These are phyloP conservation scores for Phytopythium oedochilum DNA, from an alignment of 352 stramenopile species.

Conservation along the genomic window DNA sequence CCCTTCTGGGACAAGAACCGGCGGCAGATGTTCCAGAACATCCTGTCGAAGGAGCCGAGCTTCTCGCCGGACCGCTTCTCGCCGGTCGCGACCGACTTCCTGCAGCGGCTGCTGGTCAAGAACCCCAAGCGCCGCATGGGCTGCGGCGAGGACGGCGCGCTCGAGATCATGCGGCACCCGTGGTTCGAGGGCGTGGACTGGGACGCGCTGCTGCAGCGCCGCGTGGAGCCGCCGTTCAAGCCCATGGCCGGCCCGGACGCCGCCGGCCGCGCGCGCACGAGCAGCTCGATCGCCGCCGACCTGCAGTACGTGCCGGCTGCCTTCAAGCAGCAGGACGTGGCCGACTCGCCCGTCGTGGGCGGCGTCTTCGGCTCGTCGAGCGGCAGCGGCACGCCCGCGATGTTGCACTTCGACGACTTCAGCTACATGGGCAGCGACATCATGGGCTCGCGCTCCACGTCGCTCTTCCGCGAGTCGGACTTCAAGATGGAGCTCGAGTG, in stretches of 20 bases:
- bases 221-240: constrained; percentile 66
- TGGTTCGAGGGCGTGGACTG: constrained; percentile 81
- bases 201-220: constrained; percentile 60
- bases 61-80: constrained; percentile 67
- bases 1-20: constrained; percentile 86
- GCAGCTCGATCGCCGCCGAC: constrained; percentile 42
- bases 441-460: constrained; percentile 76
- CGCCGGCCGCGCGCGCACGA: constrained; percentile 34
- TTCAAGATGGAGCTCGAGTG: constrained; percentile 79
- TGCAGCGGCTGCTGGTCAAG: constrained; percentile 68
- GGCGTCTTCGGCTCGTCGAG: constrained; percentile 26
- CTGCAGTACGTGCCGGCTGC: constrained; percentile 76
- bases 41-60: constrained; percentile 61
- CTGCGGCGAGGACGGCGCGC: constrained; percentile 46
- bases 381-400: constrained; percentile 48
- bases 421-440: constrained; percentile 87
- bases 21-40: constrained; percentile 85
- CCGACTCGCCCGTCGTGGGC: constrained; percentile 69
- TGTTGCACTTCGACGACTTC: constrained; percentile 87
- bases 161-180: constrained; percentile 81
- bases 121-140: constrained; percentile 62
- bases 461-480: constrained; percentile 79
- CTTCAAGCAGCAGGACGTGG: constrained; percentile 82
- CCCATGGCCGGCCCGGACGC: constrained; percentile 37
- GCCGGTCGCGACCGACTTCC: constrained; percentile 55